Percentiles rank a stretch among this genome's conserved stretches.
These are phyloP conservation scores for Pleurotus tuoliensis DNA, from an alignment of 768 basidiomycete genomes.

Conservation along the genomic window DNA sequence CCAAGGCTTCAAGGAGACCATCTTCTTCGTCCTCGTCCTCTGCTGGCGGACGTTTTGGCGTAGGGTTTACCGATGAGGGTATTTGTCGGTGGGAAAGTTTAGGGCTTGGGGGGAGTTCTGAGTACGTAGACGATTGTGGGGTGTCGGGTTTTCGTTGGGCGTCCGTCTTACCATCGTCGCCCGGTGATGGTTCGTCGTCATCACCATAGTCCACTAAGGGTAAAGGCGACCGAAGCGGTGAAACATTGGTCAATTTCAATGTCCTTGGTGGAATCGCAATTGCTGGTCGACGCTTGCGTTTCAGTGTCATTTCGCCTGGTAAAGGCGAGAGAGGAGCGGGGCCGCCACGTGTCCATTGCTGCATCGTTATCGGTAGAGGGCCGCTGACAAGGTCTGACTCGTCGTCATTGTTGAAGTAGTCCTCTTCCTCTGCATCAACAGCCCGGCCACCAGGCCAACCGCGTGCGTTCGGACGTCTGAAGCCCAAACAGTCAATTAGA, in stretches of 20 bases:
- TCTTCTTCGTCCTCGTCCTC: slow-evolving; percentile 52
- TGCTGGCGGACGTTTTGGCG: slow-evolving; percentile 36
- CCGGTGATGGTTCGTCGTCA: slow-evolving; percentile 47
- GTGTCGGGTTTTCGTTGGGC: slow-evolving; percentile 14
- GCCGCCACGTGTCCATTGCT: slow-evolving; percentile 30
- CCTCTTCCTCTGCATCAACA: slow-evolving; percentile 80
- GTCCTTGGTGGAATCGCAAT: slow-evolving; percentile 40
- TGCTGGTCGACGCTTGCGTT: slow-evolving; percentile 55
- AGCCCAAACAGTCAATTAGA: slow-evolving; percentile 7
- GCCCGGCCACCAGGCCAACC: slow-evolving; percentile 43
- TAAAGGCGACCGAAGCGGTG: slow-evolving; percentile 45
- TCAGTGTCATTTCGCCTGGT: slow-evolving; percentile 35
- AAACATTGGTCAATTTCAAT: slow-evolving; percentile 35
- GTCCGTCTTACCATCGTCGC: slow-evolving; percentile 10
- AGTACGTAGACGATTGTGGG: slow-evolving; percentile 22
- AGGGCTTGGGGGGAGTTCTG: slow-evolving; percentile 30
- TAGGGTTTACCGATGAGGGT: slow-evolving; percentile 29
- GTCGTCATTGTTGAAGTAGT: slow-evolving; percentile 94
- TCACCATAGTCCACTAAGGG: slow-evolving; percentile 77
- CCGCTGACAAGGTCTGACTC: slow-evolving; percentile 38
- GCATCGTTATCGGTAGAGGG: slow-evolving; percentile 13
- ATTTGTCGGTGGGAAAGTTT: slow-evolving; percentile 35
- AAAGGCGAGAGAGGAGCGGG: slow-evolving; percentile 28
- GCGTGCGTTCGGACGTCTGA: slow-evolving; percentile 38
- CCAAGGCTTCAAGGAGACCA: slow-evolving; percentile 52